These are phyloP conservation scores for Mycosphaerella sp. DNA, from an alignment of 2,329 filamentous ascomycete species.

Conservation along the genomic window DNA sequence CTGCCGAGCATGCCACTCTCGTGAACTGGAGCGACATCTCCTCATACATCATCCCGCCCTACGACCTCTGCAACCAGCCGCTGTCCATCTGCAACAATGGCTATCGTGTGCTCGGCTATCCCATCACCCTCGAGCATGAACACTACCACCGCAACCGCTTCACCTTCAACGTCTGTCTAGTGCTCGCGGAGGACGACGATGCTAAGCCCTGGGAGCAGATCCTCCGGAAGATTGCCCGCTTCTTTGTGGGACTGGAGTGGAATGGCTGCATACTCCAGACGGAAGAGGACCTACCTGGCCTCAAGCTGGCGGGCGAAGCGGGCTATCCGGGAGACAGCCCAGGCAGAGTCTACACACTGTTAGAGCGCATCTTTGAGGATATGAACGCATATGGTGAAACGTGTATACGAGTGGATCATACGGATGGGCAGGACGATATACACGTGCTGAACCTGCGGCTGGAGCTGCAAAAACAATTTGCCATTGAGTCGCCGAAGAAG, in stretches of 20 bases:
- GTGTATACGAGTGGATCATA: constrained; percentile 30
- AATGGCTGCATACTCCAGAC: constrained; percentile 76
- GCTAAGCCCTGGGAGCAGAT: constrained; percentile 64
- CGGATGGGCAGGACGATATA: constrained; percentile 14
- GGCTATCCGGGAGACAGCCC: constrained; percentile 24
- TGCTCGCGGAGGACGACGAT: constrained; percentile 58
- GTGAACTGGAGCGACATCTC: constrained; percentile 67
- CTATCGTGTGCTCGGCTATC: constrained; percentile 77
- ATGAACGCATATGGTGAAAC: constrained; percentile 96
- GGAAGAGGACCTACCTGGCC: constrained; percentile 40
- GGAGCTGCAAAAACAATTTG: constrained; percentile 56
- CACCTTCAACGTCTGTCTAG: constrained; percentile 95
- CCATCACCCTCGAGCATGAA: constrained; percentile 73
- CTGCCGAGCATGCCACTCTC: constrained; percentile 10
- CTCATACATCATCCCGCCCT: constrained; percentile 88
- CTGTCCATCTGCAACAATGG: constrained; percentile 70
- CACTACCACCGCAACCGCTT: constrained; percentile 80
- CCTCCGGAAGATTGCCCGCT: constrained; percentile 73
- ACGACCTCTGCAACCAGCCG: constrained; percentile 90
- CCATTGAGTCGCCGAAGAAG: constrained; percentile 66
- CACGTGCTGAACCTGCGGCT: constrained; percentile 30
- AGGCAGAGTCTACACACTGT: constrained; percentile 57
- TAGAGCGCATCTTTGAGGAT: constrained; percentile 85
- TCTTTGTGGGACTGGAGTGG: constrained; percentile 86
- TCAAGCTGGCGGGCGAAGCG: constrained; percentile 27